Conservation (phyloP, 805 yeast genomes). For the Kodamaea hsintzibuensis region DNA sequence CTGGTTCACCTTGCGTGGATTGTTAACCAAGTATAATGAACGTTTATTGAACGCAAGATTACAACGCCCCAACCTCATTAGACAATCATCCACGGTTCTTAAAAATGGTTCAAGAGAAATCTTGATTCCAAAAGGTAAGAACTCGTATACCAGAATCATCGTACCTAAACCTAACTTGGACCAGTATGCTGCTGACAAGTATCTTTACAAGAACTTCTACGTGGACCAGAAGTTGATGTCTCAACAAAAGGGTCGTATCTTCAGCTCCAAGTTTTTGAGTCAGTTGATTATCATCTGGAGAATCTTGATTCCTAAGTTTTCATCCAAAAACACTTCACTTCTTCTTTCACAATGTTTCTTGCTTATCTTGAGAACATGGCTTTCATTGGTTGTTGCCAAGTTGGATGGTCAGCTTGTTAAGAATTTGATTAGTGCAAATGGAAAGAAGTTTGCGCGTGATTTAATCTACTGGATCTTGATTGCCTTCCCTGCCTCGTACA, state of each 20-base stretch:
- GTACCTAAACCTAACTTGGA: slow-evolving; percentile 51
- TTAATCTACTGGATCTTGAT: slow-evolving; percentile 83
- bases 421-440: slow-evolving; percentile 81
- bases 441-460: slow-evolving; percentile 72
- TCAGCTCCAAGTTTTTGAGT: slow-evolving; percentile 65
- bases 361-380: slow-evolving; percentile 80
- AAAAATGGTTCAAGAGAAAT: slow-evolving; percentile 49
- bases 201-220: slow-evolving; percentile 49
- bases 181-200: slow-evolving; percentile 55
- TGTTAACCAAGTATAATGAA: slow-evolving; percentile 33
- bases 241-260: slow-evolving; percentile 28
- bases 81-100: slow-evolving; percentile 44
- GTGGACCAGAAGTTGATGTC: slow-evolving; percentile 30
- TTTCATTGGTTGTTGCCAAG: slow-evolving; percentile 80
- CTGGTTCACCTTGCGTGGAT: slow-evolving; percentile 29
- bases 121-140: slow-evolving; percentile 47
- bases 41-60: slow-evolving; percentile 22
- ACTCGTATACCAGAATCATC: slow-evolving; percentile 38
- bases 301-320: slow-evolving; percentile 75
- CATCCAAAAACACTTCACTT: slow-evolving; percentile 65
- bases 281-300: slow-evolving; percentile 78
- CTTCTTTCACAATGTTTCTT: slow-evolving; percentile 72
- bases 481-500: slow-evolving; percentile 91
- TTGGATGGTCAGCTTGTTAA: slow-evolving; percentile 91
- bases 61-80: slow-evolving; percentile 37